These are phyloP conservation scores for Neurospora tetraspora DNA, from an alignment of 495 filamentous ascomycete species.

Conservation along the genomic window DNA sequence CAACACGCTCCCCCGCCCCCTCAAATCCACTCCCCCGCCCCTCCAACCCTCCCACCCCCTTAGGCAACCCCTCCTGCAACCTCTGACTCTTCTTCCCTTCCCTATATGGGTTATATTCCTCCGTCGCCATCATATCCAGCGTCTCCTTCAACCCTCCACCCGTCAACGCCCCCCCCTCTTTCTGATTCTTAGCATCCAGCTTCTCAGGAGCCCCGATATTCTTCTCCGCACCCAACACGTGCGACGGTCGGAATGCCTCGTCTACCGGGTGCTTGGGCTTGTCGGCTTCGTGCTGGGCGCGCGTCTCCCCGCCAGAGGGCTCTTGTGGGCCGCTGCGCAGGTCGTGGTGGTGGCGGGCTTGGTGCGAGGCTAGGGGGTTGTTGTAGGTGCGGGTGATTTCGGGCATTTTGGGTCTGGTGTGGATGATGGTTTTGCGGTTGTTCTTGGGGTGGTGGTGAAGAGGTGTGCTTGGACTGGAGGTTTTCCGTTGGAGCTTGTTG, in stretches of 20 bases:
- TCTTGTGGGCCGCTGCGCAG: neutral
- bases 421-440: neutral
- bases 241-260: neutral
- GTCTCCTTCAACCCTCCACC: neutral
- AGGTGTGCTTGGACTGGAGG: neutral
- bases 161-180: neutral
- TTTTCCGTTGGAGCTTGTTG: neutral
- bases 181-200: neutral
- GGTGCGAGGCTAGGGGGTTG: conserved; percentile 2
- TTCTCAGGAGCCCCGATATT: neutral
- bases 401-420: neutral
- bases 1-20: neutral
- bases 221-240: conserved; percentile 1
- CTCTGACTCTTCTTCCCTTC: neutral
- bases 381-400: conserved; percentile 1
- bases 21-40: neutral
- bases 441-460: neutral
- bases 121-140: neutral
- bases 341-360: conserved; percentile 1
- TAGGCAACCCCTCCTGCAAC: neutral
- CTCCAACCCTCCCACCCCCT: neutral
- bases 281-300: neutral
- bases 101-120: neutral
- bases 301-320: neutral
- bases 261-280: conserved; percentile 3